Base-by-base conservation (phyloP, 169 alveolate genomes). In the Eimeria maxima region DNA sequence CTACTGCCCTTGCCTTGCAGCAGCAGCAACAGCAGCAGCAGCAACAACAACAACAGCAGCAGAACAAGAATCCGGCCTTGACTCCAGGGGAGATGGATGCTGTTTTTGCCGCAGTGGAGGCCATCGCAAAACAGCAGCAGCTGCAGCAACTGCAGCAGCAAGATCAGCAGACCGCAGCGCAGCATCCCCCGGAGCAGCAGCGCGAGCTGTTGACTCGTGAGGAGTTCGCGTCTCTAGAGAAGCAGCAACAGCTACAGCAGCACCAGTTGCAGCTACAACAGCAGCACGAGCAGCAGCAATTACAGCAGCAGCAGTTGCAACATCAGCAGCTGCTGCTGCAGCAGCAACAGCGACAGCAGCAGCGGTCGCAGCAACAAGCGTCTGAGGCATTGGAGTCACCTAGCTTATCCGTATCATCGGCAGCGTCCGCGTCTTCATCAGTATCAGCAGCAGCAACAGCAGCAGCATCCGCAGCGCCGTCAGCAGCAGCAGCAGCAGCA, bases 1-100 rank as follows among this genome's bases (percentile, higher is more conserved):
- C 91, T 29, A 83, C 91, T 53, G 91, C 76, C 42, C 74, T 83
- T 7, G 76, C 91, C 14, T 29, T 83, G 76, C 91, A 83, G 91
- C 91, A 83, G 91, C 91, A 83, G 55, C 91, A 83, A 76, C 84
- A 73, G 27, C 53, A 50, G 91, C 91, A 83, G 91, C 91, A 83
- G 76, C 90, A 81, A n/a, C n/a, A n/a, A n/a, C 42, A n/a, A n/a
- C n/a, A n/a, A n/a, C n/a, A n/a, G n/a, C 91, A 83, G 91, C 83
- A 73, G 42, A 20, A 74, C 55, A 10, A 29, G 24, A 57, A 45
- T 53, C 5, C 33, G 3, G 55, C 50, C 22, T 50, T 83, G 10
- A 55, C 91, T 11, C 74, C 91, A 33, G 91, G 55, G 65, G 91
- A 83, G 6, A 27, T 83, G 38, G 91, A 83, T 16, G 29, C n/a